Evolutionary conservation across 208 protist species (phyloP).

Genomic region (Leishmania guyanensis): DNA sequence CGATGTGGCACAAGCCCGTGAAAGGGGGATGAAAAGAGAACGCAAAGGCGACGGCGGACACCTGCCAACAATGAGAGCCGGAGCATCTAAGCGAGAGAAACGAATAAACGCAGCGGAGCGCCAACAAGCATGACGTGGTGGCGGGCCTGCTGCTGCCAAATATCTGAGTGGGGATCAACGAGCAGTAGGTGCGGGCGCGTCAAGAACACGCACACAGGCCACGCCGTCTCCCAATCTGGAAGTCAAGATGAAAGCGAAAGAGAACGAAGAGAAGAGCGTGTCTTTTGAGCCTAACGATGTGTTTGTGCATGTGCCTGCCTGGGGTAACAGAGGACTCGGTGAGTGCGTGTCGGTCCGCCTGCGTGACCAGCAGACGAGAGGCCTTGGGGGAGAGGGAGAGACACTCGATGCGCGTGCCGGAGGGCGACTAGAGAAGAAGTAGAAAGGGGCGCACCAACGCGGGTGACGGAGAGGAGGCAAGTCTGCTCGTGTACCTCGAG

Average conservation of each 20-base stretch:
- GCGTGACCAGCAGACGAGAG: background rate
- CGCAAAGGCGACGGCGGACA: background rate
- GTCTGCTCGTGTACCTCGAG: background rate
- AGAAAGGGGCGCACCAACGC: background rate
- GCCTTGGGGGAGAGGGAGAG: background rate
- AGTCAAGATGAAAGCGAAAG: background rate
- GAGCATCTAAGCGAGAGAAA: slow-evolving; percentile 8
- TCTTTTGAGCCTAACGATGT: too few species aligned
- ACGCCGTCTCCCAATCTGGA: background rate
- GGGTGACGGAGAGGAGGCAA: background rate
- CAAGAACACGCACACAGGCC: background rate
- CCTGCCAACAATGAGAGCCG: background rate
- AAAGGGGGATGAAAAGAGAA: background rate
- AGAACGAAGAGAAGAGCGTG: background rate
- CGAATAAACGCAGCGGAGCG: background rate
- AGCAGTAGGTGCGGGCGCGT: background rate
- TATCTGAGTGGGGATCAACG: too few species aligned
- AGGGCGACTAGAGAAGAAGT: background rate
- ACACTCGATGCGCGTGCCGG: background rate
- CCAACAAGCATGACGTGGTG: slow-evolving; percentile 5
- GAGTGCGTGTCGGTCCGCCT: background rate
- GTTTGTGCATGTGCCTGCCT: background rate
- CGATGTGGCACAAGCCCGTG: background rate
- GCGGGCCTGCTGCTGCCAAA: slow-evolving; percentile 7
- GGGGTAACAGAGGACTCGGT: background rate